Evolutionary conservation across 2,329 filamentous ascomycete species (phyloP).

Genomic region (Cadophora sp.): DNA sequence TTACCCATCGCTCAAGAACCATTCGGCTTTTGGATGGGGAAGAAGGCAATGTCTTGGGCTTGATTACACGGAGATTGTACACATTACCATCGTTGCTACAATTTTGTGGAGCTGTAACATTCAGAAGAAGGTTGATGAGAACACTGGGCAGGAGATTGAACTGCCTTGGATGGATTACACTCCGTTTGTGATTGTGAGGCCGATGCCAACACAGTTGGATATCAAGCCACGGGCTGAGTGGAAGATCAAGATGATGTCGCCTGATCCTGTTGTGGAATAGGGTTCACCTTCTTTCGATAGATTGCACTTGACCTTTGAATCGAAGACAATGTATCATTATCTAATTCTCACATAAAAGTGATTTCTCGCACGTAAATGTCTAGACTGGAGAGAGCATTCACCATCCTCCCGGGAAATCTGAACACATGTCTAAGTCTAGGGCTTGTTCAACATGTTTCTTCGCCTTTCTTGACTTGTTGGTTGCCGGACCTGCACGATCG

Average conservation of each 20-base stretch:
- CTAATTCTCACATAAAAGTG: too few species aligned
- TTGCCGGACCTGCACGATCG: too few species aligned
- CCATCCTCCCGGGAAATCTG: too few species aligned
- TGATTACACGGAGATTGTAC: conserved; percentile 51
- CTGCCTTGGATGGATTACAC: conserved; percentile 22
- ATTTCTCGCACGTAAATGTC: too few species aligned
- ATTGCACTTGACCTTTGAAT: background rate
- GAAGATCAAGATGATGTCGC: conserved; percentile 15
- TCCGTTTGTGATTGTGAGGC: conserved; percentile 23
- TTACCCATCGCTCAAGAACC: conserved; percentile 66
- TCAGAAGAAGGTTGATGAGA: conserved; percentile 21
- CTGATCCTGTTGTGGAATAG: background rate
- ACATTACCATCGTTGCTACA: conserved; percentile 18
- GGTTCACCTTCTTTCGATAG: background rate
- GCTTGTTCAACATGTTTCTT: too few species aligned
- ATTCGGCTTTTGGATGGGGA: conserved; percentile 58
- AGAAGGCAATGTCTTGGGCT: conserved; percentile 57
- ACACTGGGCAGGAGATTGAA: conserved; percentile 15
- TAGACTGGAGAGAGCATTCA: too few species aligned
- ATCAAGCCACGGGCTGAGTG: conserved; percentile 8
- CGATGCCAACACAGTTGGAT: conserved; percentile 15
- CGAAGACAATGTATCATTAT: background rate
- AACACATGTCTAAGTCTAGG: too few species aligned
- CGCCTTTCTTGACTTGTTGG: too few species aligned
- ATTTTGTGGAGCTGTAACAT: conserved; percentile 30